Percentiles rank a stretch among this genome's conserved stretches.
Evolutionary conservation across 768 basidiomycete species (phyloP).

Genomic region (Naganishia kalamii): DNA sequence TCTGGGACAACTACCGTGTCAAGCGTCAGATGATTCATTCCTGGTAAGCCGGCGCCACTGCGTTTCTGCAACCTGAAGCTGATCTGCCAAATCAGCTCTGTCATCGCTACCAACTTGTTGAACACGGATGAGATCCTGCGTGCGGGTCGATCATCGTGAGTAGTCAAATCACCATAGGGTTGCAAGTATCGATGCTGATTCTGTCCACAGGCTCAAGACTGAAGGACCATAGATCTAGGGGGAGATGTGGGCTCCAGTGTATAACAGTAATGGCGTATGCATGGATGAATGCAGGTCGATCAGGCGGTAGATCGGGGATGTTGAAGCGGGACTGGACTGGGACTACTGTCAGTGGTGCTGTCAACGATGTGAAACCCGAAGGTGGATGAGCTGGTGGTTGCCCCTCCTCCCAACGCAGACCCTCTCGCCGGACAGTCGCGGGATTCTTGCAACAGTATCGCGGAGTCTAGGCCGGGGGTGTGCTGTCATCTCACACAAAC

Average conservation of each 20-base stretch:
- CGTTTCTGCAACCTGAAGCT: not conserved
- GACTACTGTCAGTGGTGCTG: no score
- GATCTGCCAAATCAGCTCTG: conserved; percentile 36
- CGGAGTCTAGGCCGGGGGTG: no score
- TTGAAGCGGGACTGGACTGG: no score
- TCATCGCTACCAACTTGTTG: conserved; percentile 85
- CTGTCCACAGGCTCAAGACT: not conserved
- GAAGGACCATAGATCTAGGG: not conserved
- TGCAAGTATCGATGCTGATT: not conserved
- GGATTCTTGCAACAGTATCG: no score
- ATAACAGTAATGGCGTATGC: not conserved
- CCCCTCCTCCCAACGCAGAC: no score
- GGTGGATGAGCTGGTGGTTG: no score
- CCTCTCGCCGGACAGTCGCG: no score
- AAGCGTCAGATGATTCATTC: conserved; percentile 98
- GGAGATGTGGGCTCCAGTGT: not conserved
- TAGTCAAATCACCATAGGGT: not conserved
- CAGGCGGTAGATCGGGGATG: no score
- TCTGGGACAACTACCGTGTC: conserved; percentile 99
- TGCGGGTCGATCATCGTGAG: conserved; percentile 44
- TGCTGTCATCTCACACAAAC: no score
- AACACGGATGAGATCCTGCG: conserved; percentile 89
- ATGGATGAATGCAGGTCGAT: not conserved
- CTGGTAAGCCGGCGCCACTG: conserved; percentile 56
- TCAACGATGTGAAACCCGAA: no score